Evolutionary conservation across 2,329 filamentous ascomycete species (phyloP).

Genomic region (Domatiomyces globalis): DNA sequence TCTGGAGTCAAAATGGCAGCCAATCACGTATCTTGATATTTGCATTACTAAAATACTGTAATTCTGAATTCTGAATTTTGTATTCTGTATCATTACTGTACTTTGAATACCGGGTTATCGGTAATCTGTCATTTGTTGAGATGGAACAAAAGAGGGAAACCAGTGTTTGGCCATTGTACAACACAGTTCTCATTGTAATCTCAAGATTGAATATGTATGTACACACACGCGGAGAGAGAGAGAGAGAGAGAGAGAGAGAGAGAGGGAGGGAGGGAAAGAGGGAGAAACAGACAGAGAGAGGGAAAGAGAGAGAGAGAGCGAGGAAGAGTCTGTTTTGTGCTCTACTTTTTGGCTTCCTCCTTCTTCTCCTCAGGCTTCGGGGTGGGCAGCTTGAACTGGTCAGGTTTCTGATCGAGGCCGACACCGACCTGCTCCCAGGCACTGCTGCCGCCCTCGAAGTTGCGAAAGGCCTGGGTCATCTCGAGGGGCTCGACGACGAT

Average conservation of each 20-base stretch:
- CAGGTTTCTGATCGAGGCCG: conserved; percentile 66
- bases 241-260: not conserved
- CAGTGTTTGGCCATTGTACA: not conserved
- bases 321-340: not conserved
- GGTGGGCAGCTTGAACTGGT: conserved; percentile 83
- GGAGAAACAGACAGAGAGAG: not conserved
- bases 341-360: conserved; percentile 60
- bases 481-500: conserved; percentile 97
- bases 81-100: too few species aligned
- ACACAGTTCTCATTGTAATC: not conserved
- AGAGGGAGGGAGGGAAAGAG: not conserved
- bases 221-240: not conserved
- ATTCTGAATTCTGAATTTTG: too few species aligned
- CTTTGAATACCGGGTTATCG: too few species aligned
- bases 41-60: too few species aligned
- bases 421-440: conserved; percentile 56
- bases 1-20: not conserved
- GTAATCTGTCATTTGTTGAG: too few species aligned
- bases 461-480: conserved; percentile 94
- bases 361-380: conserved; percentile 90
- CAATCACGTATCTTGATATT: not conserved
- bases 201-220: not conserved
- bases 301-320: not conserved
- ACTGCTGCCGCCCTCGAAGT: conserved; percentile 81
- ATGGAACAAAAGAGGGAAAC: not conserved